Base-by-base conservation (phyloP, 176 grass and related monocot genomes). In the Zoysia japonica region DNA sequence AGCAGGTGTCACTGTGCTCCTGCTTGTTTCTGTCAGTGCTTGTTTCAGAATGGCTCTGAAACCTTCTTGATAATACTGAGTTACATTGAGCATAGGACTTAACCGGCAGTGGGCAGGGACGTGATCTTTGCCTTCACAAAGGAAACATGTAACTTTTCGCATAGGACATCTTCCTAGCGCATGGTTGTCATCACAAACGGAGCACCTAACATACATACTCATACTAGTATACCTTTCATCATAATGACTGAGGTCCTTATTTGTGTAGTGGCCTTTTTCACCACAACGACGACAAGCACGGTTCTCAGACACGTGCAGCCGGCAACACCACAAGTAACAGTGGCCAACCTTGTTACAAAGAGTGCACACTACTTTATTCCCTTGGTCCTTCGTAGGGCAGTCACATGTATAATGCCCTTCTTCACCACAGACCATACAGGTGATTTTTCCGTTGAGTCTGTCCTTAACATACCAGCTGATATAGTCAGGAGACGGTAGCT, bases 251-350 rank as follows among this genome's bases (percentile, higher is more conserved):
- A 64, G 66, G 28, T 47, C 35, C 65, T 57, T 59, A 59, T n/a
- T 80, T 28, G 13, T 11, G 20, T 70, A 80, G 66, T 80, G 78
- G 12, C 78, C 78, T 39, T 70, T 80, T 60, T 80, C 78, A 3
- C 78, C 78, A 47, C 78, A 80, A 47, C 66, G 78, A 47, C 9
- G 52, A 41, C 78, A 80, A 48, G 78, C 78, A 60, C 9, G 52
- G 35, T 47, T 70, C 42, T 70, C 66, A 12, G 42, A 55, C 11
- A 70, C 52, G 70, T 80, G 69, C 42, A 60, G 52, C n/a, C 67
- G 51, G 8, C 78, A 80, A 60, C 78, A 80, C 78, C 78, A 70
- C 66, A 80, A 80, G 44, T 70, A 54, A 57, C 78, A 80, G 66
- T 80, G 78, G 41, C 78, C 78, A 70, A 70, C 52, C 78, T 37